phyloP scores from a whole-genome alignment of 768 basidiomycete genomes.

The Phlebiopsis flavidoalba region DNA sequence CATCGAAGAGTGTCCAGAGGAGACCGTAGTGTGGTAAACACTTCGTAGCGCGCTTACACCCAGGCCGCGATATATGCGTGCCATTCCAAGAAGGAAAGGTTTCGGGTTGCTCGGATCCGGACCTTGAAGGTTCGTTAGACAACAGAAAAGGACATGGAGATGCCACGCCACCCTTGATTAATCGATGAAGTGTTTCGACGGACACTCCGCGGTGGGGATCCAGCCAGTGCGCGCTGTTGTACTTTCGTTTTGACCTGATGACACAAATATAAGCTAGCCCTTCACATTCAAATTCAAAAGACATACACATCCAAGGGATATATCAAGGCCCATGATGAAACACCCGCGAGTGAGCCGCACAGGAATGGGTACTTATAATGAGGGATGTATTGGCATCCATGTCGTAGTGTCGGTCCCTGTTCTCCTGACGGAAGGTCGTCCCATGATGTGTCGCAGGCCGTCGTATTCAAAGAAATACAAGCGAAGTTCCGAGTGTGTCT shows the following conservation, averaged over 20 bases:
- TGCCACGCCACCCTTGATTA: constrained; percentile 66
- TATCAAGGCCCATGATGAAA: constrained; percentile 53
- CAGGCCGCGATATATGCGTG: constrained; percentile 87
- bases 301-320: constrained; percentile 92
- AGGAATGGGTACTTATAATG: constrained; percentile 86
- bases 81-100: constrained; percentile 68
- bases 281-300: background rate
- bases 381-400: constrained; percentile 79
- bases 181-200: constrained; percentile 67
- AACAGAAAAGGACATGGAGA: background rate
- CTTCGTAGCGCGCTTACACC: constrained; percentile 91
- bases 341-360: constrained; percentile 87
- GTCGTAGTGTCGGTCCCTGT: constrained; percentile 69
- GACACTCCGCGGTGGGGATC: constrained; percentile 67
- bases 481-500: constrained; percentile 84
- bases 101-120: constrained; percentile 77
- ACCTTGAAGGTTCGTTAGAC: constrained; percentile 36
- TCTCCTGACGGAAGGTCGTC: constrained; percentile 70
- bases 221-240: constrained; percentile 88
- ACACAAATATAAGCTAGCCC: background rate
- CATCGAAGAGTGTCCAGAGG: constrained; percentile 91
- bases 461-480: constrained; percentile 95
- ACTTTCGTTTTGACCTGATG: constrained; percentile 87
- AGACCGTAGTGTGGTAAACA: constrained; percentile 91
- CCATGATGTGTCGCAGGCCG: constrained; percentile 81